A percentile compares a stretch with the other conserved stretches of the same genome.
Evolutionary conservation across 192 early-diverging fungal species (phyloP).

Genomic region (Podila epigama): DNA sequence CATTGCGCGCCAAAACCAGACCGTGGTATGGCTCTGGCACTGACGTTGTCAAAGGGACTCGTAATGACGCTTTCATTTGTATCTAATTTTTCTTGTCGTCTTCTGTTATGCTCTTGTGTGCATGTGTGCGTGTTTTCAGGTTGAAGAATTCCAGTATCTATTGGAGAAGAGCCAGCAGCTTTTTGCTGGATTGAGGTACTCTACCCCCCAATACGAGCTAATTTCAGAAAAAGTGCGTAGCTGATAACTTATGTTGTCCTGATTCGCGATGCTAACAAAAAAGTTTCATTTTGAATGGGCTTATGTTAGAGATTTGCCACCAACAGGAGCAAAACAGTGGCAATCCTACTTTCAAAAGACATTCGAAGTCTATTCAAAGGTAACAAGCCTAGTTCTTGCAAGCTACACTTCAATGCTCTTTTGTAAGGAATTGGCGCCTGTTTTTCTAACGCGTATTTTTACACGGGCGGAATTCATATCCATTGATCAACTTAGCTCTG

Average conservation of each 20-base stretch:
- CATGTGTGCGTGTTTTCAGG: slow-evolving; percentile 10
- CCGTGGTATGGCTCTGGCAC: slow-evolving; percentile 16
- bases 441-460: background rate
- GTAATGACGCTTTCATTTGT: no score
- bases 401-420: background rate
- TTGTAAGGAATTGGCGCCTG: no score
- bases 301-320: slow-evolving; percentile 77
- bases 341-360: slow-evolving; percentile 93
- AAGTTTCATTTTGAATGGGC: no score
- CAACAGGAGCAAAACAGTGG: slow-evolving; percentile 79
- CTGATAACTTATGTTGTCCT: no score
- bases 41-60: no score
- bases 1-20: slow-evolving; percentile 45
- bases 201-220: no score
- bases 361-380: slow-evolving; percentile 96
- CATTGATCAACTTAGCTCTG: slow-evolving; percentile 66
- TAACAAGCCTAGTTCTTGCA: slow-evolving; percentile 4
- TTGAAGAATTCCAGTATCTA: slow-evolving; percentile 92
- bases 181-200: slow-evolving; percentile 92
- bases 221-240: no score
- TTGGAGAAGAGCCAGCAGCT: slow-evolving; percentile 97
- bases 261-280: no score
- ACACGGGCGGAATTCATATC: background rate
- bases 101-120: background rate
- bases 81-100: background rate